Percentiles rank a stretch among this genome's conserved stretches.
phyloP scores from a whole-genome alignment of 345 rosid genomes.

The Eucalyptus erythrocorys region DNA sequence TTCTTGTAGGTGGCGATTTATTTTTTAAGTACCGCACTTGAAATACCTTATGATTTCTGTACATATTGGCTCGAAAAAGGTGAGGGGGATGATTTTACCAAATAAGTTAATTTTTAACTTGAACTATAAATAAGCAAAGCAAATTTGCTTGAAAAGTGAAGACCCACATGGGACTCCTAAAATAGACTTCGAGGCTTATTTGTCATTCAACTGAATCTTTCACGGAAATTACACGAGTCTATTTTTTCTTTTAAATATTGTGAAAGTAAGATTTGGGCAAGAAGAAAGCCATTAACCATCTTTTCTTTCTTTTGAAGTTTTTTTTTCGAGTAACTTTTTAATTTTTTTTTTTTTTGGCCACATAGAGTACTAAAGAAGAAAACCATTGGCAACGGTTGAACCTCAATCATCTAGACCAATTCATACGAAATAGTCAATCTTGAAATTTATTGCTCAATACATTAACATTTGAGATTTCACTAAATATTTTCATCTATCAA shows the following conservation, averaged over 20 bases:
- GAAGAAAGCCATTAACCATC: not conserved
- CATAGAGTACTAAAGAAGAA: not conserved
- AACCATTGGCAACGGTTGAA: not conserved
- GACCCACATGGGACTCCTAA: not conserved
- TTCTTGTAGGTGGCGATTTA: not conserved
- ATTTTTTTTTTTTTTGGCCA: not conserved
- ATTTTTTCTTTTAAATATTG: not conserved
- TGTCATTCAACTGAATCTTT: not conserved
- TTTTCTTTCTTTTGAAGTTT: not conserved
- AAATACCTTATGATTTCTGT: not conserved
- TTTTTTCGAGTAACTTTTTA: fast-evolving
- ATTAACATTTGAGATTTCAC: not conserved
- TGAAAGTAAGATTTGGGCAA: not conserved
- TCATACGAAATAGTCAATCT: not conserved
- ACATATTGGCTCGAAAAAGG: not conserved
- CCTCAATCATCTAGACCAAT: not conserved
- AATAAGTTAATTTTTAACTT: not conserved
- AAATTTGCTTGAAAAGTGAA: not conserved
- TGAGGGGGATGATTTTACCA: not conserved
- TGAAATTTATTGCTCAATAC: not conserved
- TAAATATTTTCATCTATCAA: not conserved
- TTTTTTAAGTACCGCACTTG: not conserved
- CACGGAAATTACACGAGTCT: not conserved
- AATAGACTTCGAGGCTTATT: not conserved
- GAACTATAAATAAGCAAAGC: not conserved